Percentiles rank a stretch among this genome's conserved stretches.
phyloP scores from a whole-genome alignment of 495 filamentous ascomycete genomes.

The Trichoderma virens region DNA sequence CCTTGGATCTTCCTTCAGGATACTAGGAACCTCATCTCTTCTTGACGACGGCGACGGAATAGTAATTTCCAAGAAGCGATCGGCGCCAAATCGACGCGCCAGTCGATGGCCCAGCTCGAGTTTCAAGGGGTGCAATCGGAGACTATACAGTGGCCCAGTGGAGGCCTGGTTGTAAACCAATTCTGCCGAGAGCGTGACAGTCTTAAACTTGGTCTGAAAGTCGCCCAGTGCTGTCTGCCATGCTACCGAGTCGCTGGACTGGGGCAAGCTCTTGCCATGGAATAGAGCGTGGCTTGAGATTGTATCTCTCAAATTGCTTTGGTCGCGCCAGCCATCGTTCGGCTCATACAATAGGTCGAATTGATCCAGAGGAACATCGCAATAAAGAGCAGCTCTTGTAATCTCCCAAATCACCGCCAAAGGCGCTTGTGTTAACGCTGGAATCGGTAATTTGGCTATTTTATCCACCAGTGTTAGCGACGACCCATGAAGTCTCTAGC shows the following conservation, averaged over 20 bases:
- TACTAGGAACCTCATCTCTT: constrained; percentile 17
- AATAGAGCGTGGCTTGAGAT: constrained; percentile 26
- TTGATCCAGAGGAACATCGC: constrained; percentile 27
- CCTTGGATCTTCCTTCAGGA: neutral
- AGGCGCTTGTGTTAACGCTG: constrained; percentile 28
- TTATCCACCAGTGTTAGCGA: neutral
- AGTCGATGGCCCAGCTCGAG: constrained; percentile 36
- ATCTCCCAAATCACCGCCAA: constrained; percentile 40
- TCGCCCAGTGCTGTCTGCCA: constrained; percentile 27
- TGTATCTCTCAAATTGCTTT: constrained; percentile 25
- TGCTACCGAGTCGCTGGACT: constrained; percentile 26
- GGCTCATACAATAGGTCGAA: constrained; percentile 27
- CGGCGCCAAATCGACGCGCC: constrained; percentile 38
- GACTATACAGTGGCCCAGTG: constrained; percentile 24
- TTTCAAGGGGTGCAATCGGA: constrained; percentile 29
- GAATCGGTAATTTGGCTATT: constrained; percentile 28
- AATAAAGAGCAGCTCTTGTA: constrained; percentile 34
- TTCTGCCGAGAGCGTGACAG: constrained; percentile 28
- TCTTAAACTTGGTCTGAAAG: constrained; percentile 24
- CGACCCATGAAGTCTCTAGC: neutral
- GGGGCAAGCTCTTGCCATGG: constrained; percentile 34
- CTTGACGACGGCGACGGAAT: constrained; percentile 25
- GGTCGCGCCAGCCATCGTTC: constrained; percentile 21
- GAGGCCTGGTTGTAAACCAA: constrained; percentile 19
- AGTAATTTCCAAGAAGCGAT: constrained; percentile 38